Evolutionary conservation across 164 flowering plant genomes (phyloP), one percentile per base, ranked within the genome.

Genomic region (Sedum album): DNA sequence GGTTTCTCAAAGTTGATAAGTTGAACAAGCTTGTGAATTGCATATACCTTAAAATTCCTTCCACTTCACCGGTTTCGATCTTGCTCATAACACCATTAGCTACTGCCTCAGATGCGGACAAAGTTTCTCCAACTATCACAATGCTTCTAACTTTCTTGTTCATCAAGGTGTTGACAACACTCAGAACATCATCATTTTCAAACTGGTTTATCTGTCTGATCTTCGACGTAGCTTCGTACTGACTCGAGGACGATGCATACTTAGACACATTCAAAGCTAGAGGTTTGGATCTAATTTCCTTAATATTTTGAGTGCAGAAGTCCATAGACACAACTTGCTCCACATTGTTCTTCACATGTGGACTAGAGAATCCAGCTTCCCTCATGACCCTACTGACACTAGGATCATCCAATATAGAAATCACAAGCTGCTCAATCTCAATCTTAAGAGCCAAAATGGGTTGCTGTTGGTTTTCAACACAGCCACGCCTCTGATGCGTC

Each of bases 331-430:
- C 81, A 26, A 86, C 83, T 75, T 88, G 85, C 36, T 90, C 93
- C 6, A 90, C 90, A 67, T 84, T 83, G 75, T 68, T 75, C 73
- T 88, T 90, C 65, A 90, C 91, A 67, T 85, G 90, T 57, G 92
- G 76, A 71, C 97, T 90, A 13, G 91, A 84, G 74, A 90, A 90
- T 30, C 97, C 97, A 41, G 98, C 97, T 71, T 93, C 97, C 69
- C 89, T 85, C 98, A 94, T 94, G 71, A 91, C 98, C 76, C 98
- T 73, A 73, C 97, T 91, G 23, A 94, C 97, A 75, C 98, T 93
- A 5, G 98, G 98, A 81, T 93, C 98, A 78, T 93, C 97, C 33
- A 93, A 73, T 57, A 94, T 88, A 13, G 98, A 94, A 35, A 94
- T 79, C 2, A 94, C 79, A 3, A 94, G 90, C 73, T 90, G 97